Evolutionary conservation across 2,329 filamentous ascomycete genomes (phyloP).

Genomic region (Xenosphaeropsis pyriputrescens): DNA sequence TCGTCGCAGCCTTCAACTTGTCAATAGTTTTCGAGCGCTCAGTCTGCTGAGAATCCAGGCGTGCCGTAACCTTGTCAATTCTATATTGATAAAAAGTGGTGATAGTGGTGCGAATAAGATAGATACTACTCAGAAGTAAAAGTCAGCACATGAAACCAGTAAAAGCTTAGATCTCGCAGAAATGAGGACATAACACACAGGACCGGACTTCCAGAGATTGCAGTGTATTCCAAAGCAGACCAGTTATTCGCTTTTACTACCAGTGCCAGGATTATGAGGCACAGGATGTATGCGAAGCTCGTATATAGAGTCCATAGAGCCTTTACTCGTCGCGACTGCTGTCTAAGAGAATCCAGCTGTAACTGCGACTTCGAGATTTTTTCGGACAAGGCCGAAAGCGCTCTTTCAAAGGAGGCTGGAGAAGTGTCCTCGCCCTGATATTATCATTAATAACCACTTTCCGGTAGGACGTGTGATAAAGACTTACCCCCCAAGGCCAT

Average conservation of each 20-base stretch:
- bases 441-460: too few species aligned
- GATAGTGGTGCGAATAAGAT: constrained; percentile 50
- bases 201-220: constrained; percentile 63
- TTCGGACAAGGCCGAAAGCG: constrained; percentile 62
- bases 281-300: constrained; percentile 79
- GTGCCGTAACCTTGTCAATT: constrained; percentile 50
- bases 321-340: constrained; percentile 61
- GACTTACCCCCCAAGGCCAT: constrained; percentile 67
- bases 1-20: constrained; percentile 87
- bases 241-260: constrained; percentile 76
- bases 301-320: constrained; percentile 86
- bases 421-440: constrained; percentile 62
- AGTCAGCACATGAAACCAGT: neutral
- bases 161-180: neutral
- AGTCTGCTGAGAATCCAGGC: constrained; percentile 60
- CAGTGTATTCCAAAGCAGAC: constrained; percentile 62
- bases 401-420: constrained; percentile 86
- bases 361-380: constrained; percentile 69
- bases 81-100: constrained; percentile 69
- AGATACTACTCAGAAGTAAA: constrained; percentile 46
- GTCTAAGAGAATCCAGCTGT: constrained; percentile 58
- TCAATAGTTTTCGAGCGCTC: constrained; percentile 82
- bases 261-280: constrained; percentile 65
- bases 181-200: constrained; percentile 34
- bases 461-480: too few species aligned